Evolutionary conservation across 148 eudicot species (phyloP).

Genomic region (Rhododendron ferrugineum): DNA sequence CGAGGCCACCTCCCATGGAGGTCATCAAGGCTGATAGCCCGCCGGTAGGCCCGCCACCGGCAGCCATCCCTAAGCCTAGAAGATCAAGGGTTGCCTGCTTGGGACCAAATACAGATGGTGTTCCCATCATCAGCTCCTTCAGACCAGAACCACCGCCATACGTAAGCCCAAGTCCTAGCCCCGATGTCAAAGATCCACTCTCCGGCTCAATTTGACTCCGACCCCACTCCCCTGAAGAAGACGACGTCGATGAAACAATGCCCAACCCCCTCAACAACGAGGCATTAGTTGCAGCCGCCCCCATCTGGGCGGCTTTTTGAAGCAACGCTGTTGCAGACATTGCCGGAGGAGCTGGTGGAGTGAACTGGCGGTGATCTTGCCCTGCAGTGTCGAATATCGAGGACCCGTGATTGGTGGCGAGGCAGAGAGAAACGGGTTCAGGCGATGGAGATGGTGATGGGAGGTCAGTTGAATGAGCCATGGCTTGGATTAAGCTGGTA

Average conservation of each 20-base stretch:
- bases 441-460: conserved; percentile 38
- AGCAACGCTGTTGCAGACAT: conserved; percentile 97
- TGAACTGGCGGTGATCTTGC: conserved; percentile 58
- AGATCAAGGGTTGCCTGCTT: conserved; percentile 90
- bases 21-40: conserved; percentile 68
- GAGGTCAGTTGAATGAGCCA: conserved; percentile 41
- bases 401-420: conserved; percentile 66
- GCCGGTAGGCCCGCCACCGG: conserved; percentile 48
- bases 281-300: conserved; percentile 57
- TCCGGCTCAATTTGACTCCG: conserved; percentile 41
- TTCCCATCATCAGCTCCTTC: conserved; percentile 83
- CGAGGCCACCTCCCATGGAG: conserved; percentile 62
- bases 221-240: conserved; percentile 41
- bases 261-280: conserved; percentile 81
- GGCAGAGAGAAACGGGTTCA: conserved; percentile 69
- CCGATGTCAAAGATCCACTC: conserved; percentile 35
- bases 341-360: conserved; percentile 61
- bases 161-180: conserved; percentile 61
- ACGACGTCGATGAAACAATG: conserved; percentile 44
- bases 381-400: conserved; percentile 64
- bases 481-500: conserved; percentile 46
- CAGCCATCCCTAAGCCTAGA: conserved; percentile 87
- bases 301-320: conserved; percentile 93
- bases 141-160: conserved; percentile 64
- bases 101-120: conserved; percentile 70